Conservation (phyloP, 1,284 basidiomycete genomes). For the Microbotryum saponariae region DNA sequence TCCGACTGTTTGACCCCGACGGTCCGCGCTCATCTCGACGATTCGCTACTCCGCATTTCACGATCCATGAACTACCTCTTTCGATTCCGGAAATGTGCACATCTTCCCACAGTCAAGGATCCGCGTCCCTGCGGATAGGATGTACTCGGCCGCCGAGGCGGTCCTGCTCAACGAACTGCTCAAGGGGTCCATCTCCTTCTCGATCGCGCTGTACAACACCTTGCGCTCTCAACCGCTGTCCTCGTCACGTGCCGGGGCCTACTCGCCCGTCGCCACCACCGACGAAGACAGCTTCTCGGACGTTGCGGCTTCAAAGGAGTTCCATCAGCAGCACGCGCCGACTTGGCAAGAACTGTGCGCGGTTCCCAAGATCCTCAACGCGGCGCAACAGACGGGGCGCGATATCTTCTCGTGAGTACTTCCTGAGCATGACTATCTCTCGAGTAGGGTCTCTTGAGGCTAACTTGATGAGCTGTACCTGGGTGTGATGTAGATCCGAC, state of each 20-base stretch:
- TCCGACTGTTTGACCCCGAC: background rate
- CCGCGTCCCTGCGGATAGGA: slow-evolving; percentile 35
- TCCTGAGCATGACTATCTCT: no score
- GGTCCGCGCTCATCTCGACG: background rate
- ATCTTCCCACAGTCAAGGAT: slow-evolving; percentile 37
- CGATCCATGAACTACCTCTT: background rate
- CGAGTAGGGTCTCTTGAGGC: background rate
- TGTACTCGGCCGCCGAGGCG: slow-evolving; percentile 83
- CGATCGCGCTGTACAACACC: slow-evolving; percentile 50
- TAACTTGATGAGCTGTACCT: background rate
- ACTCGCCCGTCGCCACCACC: slow-evolving; percentile 4
- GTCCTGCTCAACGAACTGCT: slow-evolving; percentile 88
- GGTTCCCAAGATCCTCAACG: background rate
- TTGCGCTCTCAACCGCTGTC: slow-evolving; percentile 3
- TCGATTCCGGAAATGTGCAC: slow-evolving; percentile 1
- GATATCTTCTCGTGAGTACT: slow-evolving; percentile 31
- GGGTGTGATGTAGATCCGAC: slow-evolving; percentile 62
- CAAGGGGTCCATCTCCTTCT: slow-evolving; percentile 77
- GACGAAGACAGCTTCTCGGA: slow-evolving; percentile 3
- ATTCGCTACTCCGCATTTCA: background rate
- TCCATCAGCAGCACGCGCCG: background rate
- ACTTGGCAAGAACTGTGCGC: background rate
- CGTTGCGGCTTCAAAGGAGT: background rate
- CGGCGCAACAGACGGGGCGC: slow-evolving; percentile 4
- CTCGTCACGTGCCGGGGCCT: background rate